These are phyloP conservation scores for Auricularia sp. DNA, from an alignment of 768 basidiomycete species.

Conservation along the genomic window DNA sequence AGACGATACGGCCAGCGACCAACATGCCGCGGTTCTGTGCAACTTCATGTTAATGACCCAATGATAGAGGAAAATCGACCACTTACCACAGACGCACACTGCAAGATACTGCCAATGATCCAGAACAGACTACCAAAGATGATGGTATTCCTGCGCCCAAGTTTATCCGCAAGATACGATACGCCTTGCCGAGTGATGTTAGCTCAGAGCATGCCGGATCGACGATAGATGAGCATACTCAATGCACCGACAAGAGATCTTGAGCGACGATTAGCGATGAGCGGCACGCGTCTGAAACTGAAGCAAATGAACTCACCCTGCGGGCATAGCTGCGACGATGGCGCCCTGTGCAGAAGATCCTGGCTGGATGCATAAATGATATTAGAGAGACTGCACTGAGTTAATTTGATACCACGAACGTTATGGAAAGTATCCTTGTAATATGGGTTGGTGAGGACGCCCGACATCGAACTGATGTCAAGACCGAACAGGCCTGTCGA, in stretches of 20 bases:
- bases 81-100: conserved; percentile 45
- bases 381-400: not conserved
- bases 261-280: not conserved
- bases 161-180: conserved; percentile 47
- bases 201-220: not conserved
- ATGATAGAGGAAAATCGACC: not conserved
- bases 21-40: conserved; percentile 62
- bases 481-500: conserved; percentile 50
- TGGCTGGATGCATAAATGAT: not conserved
- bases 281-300: not conserved
- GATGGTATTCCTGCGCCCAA: conserved; percentile 58
- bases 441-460: conserved; percentile 37
- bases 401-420: not conserved
- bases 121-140: conserved; percentile 59
- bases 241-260: conserved; percentile 51
- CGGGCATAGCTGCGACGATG: conserved; percentile 73
- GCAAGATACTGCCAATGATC: conserved; percentile 64
- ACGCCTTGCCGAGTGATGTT: conserved; percentile 31
- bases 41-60: not conserved
- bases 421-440: not conserved
- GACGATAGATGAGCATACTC: not conserved
- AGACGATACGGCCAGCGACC: conserved; percentile 57
- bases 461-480: conserved; percentile 79
- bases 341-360: conserved; percentile 31
- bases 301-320: conserved; percentile 19